Percentiles rank a stretch among this genome's conserved stretches.
Evolutionary conservation across 139 green algal species (phyloP).

Genomic region (Pleodorina starrii): DNA sequence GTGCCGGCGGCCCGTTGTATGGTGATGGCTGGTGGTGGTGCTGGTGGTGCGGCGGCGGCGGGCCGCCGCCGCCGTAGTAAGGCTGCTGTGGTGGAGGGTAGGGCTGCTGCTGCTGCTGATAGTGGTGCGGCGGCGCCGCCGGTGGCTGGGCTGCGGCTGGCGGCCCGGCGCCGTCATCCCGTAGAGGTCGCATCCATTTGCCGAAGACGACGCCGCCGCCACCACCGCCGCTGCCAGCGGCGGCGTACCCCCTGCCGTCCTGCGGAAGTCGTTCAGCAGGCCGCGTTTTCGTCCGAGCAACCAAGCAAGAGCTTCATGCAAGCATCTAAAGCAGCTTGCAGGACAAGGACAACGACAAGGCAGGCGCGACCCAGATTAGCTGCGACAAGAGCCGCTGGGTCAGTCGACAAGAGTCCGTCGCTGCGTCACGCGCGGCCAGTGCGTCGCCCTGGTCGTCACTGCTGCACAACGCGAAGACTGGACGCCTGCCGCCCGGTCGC

Average conservation of each 20-base stretch:
- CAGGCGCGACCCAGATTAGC: too few species aligned
- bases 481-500: too few species aligned
- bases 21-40: neutral
- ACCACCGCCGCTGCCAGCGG: neutral
- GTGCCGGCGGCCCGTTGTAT: neutral
- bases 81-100: neutral
- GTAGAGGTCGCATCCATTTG: conserved; percentile 20
- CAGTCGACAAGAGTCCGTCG: too few species aligned
- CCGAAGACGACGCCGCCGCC: neutral
- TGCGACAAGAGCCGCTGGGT: too few species aligned
- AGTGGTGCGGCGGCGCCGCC: neutral
- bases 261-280: too few species aligned
- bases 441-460: too few species aligned
- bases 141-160: neutral
- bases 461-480: too few species aligned
- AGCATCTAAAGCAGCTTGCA: too few species aligned
- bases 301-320: too few species aligned
- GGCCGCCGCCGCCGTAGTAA: neutral
- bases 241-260: neutral
- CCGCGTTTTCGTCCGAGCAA: too few species aligned
- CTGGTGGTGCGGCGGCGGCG: neutral
- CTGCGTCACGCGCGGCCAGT: too few species aligned
- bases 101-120: conserved; percentile 24
- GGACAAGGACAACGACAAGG: too few species aligned
- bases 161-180: neutral